Conservation (phyloP, 2,329 filamentous ascomycete genomes). For the Aspergillus oerlinghausenensis region DNA sequence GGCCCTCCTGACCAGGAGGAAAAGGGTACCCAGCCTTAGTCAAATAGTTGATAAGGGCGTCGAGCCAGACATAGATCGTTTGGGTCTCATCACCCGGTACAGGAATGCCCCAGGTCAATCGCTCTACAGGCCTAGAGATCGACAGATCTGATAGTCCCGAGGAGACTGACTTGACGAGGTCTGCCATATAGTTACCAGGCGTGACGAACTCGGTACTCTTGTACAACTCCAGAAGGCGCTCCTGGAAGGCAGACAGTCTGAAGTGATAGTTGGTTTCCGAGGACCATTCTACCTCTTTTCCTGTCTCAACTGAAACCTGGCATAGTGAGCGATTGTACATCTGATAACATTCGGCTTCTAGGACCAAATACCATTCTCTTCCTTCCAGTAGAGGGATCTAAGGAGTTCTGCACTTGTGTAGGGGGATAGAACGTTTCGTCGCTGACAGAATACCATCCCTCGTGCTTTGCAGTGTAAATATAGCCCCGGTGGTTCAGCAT, state of each 20-base stretch:
- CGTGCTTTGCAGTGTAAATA: constrained; percentile 80
- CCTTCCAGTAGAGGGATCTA: constrained; percentile 75
- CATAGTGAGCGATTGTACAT: background rate
- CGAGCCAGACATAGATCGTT: constrained; percentile 97
- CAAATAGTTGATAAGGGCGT: constrained; percentile 90
- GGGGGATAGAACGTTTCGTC: constrained; percentile 95
- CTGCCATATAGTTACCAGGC: constrained; percentile 67
- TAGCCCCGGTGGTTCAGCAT: constrained; percentile 69
- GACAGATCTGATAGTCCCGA: constrained; percentile 81
- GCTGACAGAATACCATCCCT: constrained; percentile 94
- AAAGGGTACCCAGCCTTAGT: constrained; percentile 79
- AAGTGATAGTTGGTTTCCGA: constrained; percentile 96
- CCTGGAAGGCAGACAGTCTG: constrained; percentile 74
- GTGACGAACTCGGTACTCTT: constrained; percentile 68
- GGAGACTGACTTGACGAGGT: constrained; percentile 71
- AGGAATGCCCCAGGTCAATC: constrained; percentile 80
- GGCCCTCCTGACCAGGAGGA: constrained; percentile 59
- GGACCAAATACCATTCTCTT: constrained; percentile 62
- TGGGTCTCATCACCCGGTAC: constrained; percentile 81
- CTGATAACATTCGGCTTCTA: background rate
- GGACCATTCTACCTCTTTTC: constrained; percentile 90
- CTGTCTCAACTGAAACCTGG: constrained; percentile 71
- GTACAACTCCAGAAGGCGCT: constrained; percentile 77
- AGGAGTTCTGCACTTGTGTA: constrained; percentile 64
- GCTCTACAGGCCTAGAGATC: constrained; percentile 72